Evolutionary conservation across 495 filamentous ascomycete genomes (phyloP).

Genomic region (Penicillium paradoxum): DNA sequence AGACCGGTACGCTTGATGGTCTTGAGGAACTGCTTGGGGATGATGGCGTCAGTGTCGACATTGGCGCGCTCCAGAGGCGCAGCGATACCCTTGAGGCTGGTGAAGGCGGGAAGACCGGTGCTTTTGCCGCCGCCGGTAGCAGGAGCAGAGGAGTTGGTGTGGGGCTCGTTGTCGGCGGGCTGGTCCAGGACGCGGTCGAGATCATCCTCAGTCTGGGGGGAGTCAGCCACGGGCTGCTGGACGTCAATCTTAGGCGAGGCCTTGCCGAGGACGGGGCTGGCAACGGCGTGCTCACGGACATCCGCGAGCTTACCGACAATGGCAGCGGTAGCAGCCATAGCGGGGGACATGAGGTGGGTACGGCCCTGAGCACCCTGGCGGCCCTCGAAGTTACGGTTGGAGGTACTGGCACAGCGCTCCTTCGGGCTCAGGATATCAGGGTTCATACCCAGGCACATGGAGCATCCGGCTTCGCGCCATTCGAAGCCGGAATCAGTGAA

Average conservation of each 20-base stretch:
- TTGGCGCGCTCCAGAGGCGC: constrained; percentile 85
- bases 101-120: constrained; percentile 76
- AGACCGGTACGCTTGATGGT: constrained; percentile 98
- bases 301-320: constrained; percentile 88
- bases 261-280: constrained; percentile 55
- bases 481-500: constrained; percentile 92
- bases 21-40: constrained; percentile 98
- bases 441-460: constrained; percentile 99
- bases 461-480: constrained; percentile 97
- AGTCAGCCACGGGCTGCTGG: constrained; percentile 63
- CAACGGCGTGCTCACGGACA: constrained; percentile 69
- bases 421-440: constrained; percentile 92
- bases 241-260: constrained; percentile 49
- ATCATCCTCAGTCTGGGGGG: constrained; percentile 68
- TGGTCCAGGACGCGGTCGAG: constrained; percentile 73
- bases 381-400: constrained; percentile 97
- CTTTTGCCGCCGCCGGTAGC: constrained; percentile 37
- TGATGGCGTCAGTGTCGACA: constrained; percentile 97
- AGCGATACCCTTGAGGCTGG: constrained; percentile 75
- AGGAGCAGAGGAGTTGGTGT: constrained; percentile 47
- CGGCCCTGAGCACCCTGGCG: constrained; percentile 90
- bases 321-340: constrained; percentile 90
- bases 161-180: constrained; percentile 64
- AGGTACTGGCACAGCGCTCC: constrained; percentile 92
- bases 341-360: constrained; percentile 95